Percentiles rank a stretch among this genome's conserved stretches.
phyloP scores from a whole-genome alignment of 2,329 filamentous ascomycete species.

The Pseudogymnoascus sp. region DNA sequence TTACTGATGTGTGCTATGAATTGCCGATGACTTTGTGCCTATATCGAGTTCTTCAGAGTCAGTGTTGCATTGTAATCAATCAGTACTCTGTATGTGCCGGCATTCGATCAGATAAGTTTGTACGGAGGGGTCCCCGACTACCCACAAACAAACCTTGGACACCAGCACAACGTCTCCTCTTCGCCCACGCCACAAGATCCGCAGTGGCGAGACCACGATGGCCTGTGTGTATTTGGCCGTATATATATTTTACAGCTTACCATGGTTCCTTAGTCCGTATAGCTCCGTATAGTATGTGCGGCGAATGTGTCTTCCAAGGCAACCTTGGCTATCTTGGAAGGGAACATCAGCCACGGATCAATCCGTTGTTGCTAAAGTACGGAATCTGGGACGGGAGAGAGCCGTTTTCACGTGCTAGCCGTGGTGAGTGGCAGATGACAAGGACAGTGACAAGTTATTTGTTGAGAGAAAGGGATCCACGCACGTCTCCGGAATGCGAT shows the following conservation, averaged over 20 bases:
- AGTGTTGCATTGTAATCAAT: background rate
- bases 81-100: background rate
- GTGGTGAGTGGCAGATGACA: background rate
- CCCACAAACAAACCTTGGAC: background rate
- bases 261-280: background rate
- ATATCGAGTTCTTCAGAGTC: background rate
- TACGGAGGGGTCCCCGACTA: background rate
- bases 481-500: background rate
- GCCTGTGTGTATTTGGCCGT: background rate
- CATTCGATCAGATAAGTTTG: background rate
- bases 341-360: background rate
- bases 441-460: background rate
- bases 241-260: conserved; percentile 1
- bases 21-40: background rate
- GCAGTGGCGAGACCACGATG: background rate
- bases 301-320: conserved; percentile 3
- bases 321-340: background rate
- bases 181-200: background rate
- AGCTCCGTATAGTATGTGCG: background rate
- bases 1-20: background rate
- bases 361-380: background rate
- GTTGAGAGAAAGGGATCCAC: background rate
- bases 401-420: background rate
- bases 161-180: background rate
- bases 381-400: background rate